These are phyloP conservation scores for Gossypium sturtianum DNA, from an alignment of 345 rosid species.

Conservation along the genomic window DNA sequence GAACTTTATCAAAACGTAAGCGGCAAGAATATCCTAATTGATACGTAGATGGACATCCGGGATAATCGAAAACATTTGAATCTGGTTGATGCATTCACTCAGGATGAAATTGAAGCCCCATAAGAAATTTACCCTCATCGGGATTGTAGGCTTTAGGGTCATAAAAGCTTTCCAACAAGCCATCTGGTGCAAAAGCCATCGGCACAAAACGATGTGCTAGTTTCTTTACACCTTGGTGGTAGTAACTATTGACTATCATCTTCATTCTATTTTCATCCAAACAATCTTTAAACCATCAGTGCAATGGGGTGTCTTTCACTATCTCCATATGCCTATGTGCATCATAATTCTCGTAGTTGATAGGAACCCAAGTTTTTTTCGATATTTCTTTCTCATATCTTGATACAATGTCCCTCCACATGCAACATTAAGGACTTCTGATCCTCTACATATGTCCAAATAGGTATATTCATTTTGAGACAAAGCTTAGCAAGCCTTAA, in stretches of 20 bases:
- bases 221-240: slow-evolving; percentile 80
- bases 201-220: slow-evolving; percentile 63
- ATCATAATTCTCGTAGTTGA: slow-evolving; percentile 67
- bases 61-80: slow-evolving; percentile 40
- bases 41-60: no score
- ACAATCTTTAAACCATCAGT: slow-evolving; percentile 60
- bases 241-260: slow-evolving; percentile 75
- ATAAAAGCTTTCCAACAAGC: slow-evolving; percentile 74
- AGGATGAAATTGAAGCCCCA: slow-evolving; percentile 90
- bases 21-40: no score
- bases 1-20: no score
- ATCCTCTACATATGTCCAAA: slow-evolving; percentile 65
- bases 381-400: slow-evolving; percentile 48
- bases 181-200: slow-evolving; percentile 76
- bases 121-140: slow-evolving; percentile 63
- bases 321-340: slow-evolving; percentile 63
- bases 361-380: slow-evolving; percentile 30
- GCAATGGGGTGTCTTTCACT: slow-evolving; percentile 52
- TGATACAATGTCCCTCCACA: slow-evolving; percentile 64
- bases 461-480: slow-evolving; percentile 52
- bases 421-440: slow-evolving; percentile 66
- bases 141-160: slow-evolving; percentile 69
- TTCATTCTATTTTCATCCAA: slow-evolving; percentile 45
- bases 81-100: slow-evolving; percentile 62
- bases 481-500: slow-evolving; percentile 51